Percentiles rank a stretch among this genome's conserved stretches.
Evolutionary conservation across 352 stramenopile species (phyloP).

Genomic region (Pilasporangium apinafurcum): DNA sequence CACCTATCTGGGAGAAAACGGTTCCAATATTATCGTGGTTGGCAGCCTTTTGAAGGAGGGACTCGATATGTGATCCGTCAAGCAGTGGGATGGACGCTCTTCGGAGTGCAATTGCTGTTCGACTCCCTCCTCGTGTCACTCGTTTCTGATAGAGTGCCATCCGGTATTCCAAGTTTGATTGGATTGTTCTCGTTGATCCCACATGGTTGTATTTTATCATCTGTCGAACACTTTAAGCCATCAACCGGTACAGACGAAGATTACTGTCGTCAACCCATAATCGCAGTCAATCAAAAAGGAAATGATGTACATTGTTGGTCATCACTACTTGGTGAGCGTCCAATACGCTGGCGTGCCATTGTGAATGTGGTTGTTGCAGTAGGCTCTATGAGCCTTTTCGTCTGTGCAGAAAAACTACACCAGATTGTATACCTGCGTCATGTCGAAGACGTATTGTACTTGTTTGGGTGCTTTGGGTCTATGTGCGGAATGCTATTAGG

Average conservation of each 20-base stretch:
- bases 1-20: slow-evolving; percentile 24
- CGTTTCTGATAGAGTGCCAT: slow-evolving; percentile 11
- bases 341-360: slow-evolving; percentile 18
- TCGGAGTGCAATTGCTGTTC: slow-evolving; percentile 42
- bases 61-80: slow-evolving; percentile 36
- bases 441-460: slow-evolving; percentile 35
- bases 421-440: slow-evolving; percentile 13
- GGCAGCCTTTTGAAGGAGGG: slow-evolving; percentile 47
- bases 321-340: slow-evolving; percentile 8
- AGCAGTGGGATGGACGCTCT: slow-evolving; percentile 45
- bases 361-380: slow-evolving; percentile 22
- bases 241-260: neutral
- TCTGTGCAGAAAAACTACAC: slow-evolving; percentile 20
- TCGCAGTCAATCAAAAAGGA: neutral
- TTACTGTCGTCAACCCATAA: too few relatives aligned
- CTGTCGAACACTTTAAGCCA: slow-evolving; percentile 25
- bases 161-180: slow-evolving; percentile 21
- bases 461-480: slow-evolving; percentile 32
- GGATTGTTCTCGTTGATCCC: slow-evolving; percentile 26
- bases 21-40: slow-evolving; percentile 19
- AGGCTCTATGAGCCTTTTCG: slow-evolving; percentile 23
- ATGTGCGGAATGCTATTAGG: slow-evolving; percentile 26
- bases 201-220: slow-evolving; percentile 25
- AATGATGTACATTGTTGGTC: slow-evolving; percentile 9
- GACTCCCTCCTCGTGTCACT: slow-evolving; percentile 32